These are phyloP conservation scores for Magnaporthales sp. DNA, from an alignment of 2,329 filamentous ascomycete genomes.

Conservation along the genomic window DNA sequence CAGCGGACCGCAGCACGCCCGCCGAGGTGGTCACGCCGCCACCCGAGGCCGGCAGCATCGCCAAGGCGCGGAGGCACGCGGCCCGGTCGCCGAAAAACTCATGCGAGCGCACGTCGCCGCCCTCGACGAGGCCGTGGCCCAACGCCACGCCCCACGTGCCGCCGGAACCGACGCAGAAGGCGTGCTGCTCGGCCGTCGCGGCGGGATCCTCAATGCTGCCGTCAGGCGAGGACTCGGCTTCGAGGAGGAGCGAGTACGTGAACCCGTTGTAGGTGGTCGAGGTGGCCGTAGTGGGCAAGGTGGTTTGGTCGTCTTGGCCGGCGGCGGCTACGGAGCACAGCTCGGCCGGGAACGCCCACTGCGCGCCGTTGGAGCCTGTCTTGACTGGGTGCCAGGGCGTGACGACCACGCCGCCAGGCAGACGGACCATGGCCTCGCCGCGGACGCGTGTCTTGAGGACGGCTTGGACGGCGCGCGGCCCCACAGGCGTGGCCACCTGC, in stretches of 20 bases:
- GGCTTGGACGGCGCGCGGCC: conserved; percentile 36
- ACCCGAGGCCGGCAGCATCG: conserved; percentile 21
- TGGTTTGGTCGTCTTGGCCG: conserved; percentile 13
- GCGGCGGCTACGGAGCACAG: background rate
- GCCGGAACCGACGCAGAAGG: conserved; percentile 14
- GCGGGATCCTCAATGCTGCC: conserved; percentile 37
- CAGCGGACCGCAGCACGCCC: conserved; percentile 28
- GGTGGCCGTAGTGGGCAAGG: no score
- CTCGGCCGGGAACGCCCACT: conserved; percentile 4
- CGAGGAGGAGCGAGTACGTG: conserved; percentile 49
- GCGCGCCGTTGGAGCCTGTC: conserved; percentile 9
- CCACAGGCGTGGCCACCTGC: conserved; percentile 39
- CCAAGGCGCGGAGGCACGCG: conserved; percentile 29
- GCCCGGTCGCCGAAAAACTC: conserved; percentile 45
- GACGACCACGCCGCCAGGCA: conserved; percentile 35
- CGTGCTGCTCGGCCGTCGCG: conserved; percentile 25
- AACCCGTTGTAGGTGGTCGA: conserved; percentile 36
- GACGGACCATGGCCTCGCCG: conserved; percentile 30
- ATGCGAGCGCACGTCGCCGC: conserved; percentile 37
- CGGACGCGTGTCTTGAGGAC: conserved; percentile 41
- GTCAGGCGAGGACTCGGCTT: conserved; percentile 30
- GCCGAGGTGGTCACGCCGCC: conserved; percentile 34
- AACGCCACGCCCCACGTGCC: conserved; percentile 45
- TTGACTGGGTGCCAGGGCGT: conserved; percentile 53
- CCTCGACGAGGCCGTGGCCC: conserved; percentile 41